Percentiles rank a stretch among this genome's conserved stretches.
phyloP scores from a whole-genome alignment of 192 early-diverging fungal species.

The Paraglomus occultum region DNA sequence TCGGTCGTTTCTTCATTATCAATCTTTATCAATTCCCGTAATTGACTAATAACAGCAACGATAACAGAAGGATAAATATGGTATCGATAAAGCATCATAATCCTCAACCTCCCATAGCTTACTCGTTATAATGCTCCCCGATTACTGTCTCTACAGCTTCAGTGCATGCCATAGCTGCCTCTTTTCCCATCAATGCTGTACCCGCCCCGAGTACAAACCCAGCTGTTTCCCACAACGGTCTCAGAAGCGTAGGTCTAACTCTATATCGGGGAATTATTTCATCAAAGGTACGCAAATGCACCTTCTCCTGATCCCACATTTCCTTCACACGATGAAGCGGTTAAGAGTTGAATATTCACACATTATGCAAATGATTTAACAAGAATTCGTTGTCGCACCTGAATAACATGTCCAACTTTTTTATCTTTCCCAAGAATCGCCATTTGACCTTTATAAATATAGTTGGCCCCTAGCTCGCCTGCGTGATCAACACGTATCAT shows the following conservation, averaged over 20 bases:
- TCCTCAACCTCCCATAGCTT: slow-evolving; percentile 20
- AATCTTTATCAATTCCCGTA: slow-evolving; percentile 77
- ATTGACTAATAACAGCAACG: slow-evolving; percentile 50
- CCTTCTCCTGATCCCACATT: slow-evolving; percentile 95
- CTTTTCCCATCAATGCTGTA: slow-evolving; percentile 87
- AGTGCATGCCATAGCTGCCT: slow-evolving; percentile 98
- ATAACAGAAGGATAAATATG: background rate
- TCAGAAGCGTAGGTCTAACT: slow-evolving; percentile 81
- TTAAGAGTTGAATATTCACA: slow-evolving; percentile 17
- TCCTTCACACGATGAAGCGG: slow-evolving; percentile 46
- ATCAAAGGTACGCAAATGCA: slow-evolving; percentile 80
- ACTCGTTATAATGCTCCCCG: slow-evolving; percentile 95
- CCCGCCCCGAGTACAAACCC: slow-evolving; percentile 84
- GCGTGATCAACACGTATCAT: slow-evolving; percentile 98
- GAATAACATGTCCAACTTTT: slow-evolving; percentile 64
- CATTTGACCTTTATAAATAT: slow-evolving; percentile 95
- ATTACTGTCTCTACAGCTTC: slow-evolving; percentile 98
- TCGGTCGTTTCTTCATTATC: slow-evolving; percentile 60
- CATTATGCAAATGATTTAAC: background rate
- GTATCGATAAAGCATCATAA: background rate
- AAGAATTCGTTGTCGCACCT: slow-evolving; percentile 43
- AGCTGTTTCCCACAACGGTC: slow-evolving; percentile 83
- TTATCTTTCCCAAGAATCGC: slow-evolving; percentile 71
- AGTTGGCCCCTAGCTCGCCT: slow-evolving; percentile 93
- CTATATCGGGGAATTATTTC: slow-evolving; percentile 68